These are phyloP conservation scores for Cryptococcus jaspeensis DNA, from an alignment of 1,284 basidiomycete species.

Conservation along the genomic window DNA sequence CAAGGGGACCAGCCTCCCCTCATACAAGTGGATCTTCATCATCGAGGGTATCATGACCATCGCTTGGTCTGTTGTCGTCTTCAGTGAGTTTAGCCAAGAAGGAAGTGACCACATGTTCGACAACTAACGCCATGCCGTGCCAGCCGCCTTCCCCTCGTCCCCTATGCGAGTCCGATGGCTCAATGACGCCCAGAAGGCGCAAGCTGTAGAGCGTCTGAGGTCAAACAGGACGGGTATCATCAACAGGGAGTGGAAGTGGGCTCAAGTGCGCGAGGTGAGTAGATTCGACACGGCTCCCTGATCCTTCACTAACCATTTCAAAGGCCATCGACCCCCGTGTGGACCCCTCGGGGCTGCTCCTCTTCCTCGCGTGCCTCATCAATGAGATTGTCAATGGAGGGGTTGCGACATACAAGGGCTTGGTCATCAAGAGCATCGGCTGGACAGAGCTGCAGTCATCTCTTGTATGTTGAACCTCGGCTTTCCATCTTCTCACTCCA, in stretches of 20 bases:
- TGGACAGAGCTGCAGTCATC: slow-evolving; percentile 8
- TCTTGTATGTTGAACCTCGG: slow-evolving; percentile 1
- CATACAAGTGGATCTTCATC: slow-evolving; percentile 44
- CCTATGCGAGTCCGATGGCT: slow-evolving; percentile 26
- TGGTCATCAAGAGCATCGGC: slow-evolving; percentile 7
- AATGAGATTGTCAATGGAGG: slow-evolving; percentile 10
- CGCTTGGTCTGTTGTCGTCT: slow-evolving; percentile 3
- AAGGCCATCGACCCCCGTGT: slow-evolving; percentile 8
- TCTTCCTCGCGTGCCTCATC: slow-evolving; percentile 6
- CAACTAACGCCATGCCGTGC: no score
- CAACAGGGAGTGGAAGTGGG: slow-evolving; percentile 31
- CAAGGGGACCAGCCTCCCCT: slow-evolving; percentile 25
- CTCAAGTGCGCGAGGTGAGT: slow-evolving; percentile 31
- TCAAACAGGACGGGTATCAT: slow-evolving; percentile 39
- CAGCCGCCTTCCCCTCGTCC: slow-evolving; percentile 2
- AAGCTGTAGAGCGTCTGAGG: slow-evolving; percentile 40
- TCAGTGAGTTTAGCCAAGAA: background rate
- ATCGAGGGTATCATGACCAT: slow-evolving; percentile 22
- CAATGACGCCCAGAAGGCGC: slow-evolving; percentile 30
- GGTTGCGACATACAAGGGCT: slow-evolving; percentile 6
- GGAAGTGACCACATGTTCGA: no score
- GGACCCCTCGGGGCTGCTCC: slow-evolving; percentile 2
- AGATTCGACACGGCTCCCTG: no score
- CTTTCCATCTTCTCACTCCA: background rate
- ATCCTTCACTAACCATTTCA: no score